Evolutionary conservation across 1,284 basidiomycete species (phyloP), one percentile per base, ranked within the genome.

Genomic region (Austropuccinia psidii): DNA sequence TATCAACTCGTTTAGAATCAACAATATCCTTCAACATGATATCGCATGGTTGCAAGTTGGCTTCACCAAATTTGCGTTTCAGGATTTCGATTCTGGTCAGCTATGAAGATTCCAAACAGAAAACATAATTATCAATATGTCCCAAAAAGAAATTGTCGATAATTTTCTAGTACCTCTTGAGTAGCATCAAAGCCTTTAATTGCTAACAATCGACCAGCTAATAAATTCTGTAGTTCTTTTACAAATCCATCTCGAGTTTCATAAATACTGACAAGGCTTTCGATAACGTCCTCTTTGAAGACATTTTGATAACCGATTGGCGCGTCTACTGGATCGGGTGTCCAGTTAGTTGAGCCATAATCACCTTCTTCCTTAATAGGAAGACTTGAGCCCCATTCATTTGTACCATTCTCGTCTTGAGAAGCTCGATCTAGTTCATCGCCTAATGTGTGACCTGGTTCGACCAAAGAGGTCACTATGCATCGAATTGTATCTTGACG

Each of bases 1-100:
- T 86, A 79, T 97, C 90, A 65, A 89, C 90, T 47, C 91, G 86
- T 77, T 88, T 89, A 49, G 93, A 95, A 80, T 96, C 93, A 6
- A 90, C 89, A 86, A 97, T 90, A 80, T 97, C 93, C 78, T 88
- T 90, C 78, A 97, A 82, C 93, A 97, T 97, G 74, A 97, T 92
- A 79, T 97, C 93, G 83, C 93, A 95, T 0, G 92, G 89, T 79
- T 93, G 91, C 75, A 97, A 81, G 0, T 91, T 88, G 0, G 87
- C 85, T 79, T 97, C 93, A 24, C 93, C 93, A 77, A 97, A 97
- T 4, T 93, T 88, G 67, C 93, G 86, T 83, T 96, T 97, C 75
- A 97, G 82, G 64, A 94, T 90, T 80, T 96, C 93, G 74, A 96
- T 88, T 77, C 91, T 95, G 33, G 90, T 86, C 31, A 93, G 86